Evolutionary conservation across 2,329 filamentous ascomycete genomes (phyloP).

Genomic region (Aureobasidium sp.): DNA sequence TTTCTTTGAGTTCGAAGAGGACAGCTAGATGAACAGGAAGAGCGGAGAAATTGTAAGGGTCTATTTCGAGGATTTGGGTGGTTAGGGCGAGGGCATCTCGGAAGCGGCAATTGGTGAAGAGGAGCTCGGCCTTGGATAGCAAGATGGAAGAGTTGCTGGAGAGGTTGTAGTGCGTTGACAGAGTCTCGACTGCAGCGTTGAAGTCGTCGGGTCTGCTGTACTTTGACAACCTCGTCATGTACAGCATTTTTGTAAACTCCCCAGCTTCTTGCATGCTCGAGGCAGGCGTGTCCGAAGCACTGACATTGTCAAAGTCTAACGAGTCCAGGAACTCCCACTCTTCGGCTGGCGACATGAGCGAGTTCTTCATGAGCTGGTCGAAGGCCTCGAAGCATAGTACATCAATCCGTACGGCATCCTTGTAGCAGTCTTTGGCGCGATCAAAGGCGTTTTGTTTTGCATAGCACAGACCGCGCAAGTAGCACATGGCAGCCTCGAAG

Average conservation of each 20-base stretch:
- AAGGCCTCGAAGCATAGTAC: conserved; percentile 98
- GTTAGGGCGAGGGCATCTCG: conserved; percentile 79
- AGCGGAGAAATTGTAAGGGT: conserved; percentile 81
- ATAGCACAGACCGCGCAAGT: conserved; percentile 84
- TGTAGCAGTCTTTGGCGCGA: conserved; percentile 95
- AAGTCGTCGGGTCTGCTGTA: conserved; percentile 83
- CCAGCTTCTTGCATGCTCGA: conserved; percentile 75
- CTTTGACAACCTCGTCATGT: conserved; percentile 90
- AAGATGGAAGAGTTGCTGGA: conserved; percentile 81
- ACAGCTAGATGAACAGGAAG: conserved; percentile 90
- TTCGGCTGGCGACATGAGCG: conserved; percentile 78
- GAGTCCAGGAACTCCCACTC: conserved; percentile 85
- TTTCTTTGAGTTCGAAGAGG: conserved; percentile 77
- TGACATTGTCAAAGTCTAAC: conserved; percentile 80
- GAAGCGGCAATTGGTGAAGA: conserved; percentile 93
- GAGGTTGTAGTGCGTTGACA: conserved; percentile 90
- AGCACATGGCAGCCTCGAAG: conserved; percentile 96
- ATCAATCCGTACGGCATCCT: conserved; percentile 91
- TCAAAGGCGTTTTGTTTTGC: conserved; percentile 97
- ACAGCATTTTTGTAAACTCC: conserved; percentile 91
- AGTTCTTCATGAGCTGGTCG: conserved; percentile 95
- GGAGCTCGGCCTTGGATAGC: conserved; percentile 77
- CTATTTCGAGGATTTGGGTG: conserved; percentile 68
- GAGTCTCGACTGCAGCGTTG: conserved; percentile 75
- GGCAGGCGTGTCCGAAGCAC: conserved; percentile 50